These are phyloP conservation scores for Geotrichum candidum DNA, from an alignment of 1,139 yeast genomes.

Conservation along the genomic window DNA sequence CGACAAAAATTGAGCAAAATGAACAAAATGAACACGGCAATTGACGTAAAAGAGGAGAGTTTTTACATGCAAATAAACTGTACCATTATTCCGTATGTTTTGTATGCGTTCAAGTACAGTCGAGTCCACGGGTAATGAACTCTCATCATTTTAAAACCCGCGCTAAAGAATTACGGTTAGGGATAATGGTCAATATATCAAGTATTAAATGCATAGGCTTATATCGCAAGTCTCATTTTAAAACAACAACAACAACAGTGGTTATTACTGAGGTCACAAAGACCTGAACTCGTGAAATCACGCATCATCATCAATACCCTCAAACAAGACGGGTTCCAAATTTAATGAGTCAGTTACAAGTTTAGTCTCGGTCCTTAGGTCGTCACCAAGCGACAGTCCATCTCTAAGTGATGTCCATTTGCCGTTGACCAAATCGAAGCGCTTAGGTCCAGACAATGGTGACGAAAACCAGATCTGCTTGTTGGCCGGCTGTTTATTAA, in stretches of 20 bases:
- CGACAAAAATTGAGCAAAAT: no score
- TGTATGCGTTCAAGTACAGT: neutral
- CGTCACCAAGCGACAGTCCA: constrained; percentile 34
- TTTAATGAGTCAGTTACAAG: constrained; percentile 24
- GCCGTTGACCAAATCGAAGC: constrained; percentile 39
- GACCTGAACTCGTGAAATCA: neutral
- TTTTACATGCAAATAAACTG: neutral
- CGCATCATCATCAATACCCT: constrained; percentile 10
- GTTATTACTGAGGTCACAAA: neutral
- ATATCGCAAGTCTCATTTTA: neutral
- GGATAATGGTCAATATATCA: neutral
- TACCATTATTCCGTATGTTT: neutral
- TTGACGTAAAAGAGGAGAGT: no score
- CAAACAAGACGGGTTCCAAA: constrained; percentile 12
- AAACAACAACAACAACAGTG: neutral
- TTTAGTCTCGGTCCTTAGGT: constrained; percentile 35
- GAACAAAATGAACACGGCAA: no score
- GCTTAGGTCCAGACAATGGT: constrained; percentile 88
- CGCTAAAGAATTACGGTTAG: neutral
- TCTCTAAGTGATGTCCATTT: constrained; percentile 40
- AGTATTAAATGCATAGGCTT: neutral
- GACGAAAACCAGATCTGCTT: constrained; percentile 90
- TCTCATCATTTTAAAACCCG: neutral
- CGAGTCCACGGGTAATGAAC: neutral
- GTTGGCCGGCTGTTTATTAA: constrained; percentile 91